Conservation (phyloP, 768 basidiomycete genomes). For the Suillus placidus region DNA sequence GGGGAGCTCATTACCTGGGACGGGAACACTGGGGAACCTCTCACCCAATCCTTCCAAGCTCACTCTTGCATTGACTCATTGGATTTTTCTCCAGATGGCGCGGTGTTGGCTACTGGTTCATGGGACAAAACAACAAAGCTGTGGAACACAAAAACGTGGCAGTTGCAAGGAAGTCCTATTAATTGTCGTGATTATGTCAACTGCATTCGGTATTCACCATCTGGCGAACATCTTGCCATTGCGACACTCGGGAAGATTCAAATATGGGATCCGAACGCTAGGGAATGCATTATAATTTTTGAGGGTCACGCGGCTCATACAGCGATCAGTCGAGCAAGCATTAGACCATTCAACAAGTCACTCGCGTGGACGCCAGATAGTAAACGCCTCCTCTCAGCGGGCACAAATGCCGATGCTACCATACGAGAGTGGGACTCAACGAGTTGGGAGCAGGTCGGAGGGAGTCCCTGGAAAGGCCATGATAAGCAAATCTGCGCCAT, state of each 20-base stretch:
- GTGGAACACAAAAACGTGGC: neutral
- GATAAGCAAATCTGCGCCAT: neutral
- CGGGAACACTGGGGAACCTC: neutral
- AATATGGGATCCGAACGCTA: neutral
- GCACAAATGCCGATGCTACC: neutral
- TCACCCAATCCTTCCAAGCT: neutral
- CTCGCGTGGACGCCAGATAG: neutral
- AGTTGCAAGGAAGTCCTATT: neutral
- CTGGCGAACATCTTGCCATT: neutral
- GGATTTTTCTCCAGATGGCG: neutral
- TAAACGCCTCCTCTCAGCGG: neutral
- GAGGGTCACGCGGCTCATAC: neutral
- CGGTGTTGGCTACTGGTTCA: neutral
- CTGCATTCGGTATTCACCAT: neutral
- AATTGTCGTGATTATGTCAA: neutral
- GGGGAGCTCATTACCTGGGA: neutral
- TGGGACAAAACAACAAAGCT: neutral
- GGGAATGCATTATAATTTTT: neutral
- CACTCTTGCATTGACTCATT: neutral
- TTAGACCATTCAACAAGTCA: neutral
- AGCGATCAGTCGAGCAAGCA: neutral
- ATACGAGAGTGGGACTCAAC: neutral
- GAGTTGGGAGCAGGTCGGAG: neutral
- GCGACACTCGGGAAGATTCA: neutral
- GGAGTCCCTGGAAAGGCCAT: neutral